Conservation (phyloP, 75 land plant genomes). For the Cupressus sempervirens region DNA sequence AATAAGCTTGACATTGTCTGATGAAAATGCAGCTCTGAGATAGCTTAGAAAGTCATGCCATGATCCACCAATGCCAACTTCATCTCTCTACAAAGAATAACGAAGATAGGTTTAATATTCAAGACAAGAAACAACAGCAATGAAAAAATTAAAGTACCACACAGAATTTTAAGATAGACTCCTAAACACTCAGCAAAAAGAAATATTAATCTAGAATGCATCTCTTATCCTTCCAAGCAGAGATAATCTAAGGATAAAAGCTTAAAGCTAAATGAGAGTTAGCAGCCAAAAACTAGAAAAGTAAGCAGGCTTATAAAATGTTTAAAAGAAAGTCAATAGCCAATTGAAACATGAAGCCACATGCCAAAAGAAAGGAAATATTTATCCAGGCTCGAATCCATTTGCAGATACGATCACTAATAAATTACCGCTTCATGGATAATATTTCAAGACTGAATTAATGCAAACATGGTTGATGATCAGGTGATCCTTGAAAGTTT, state of each 20-base stretch:
- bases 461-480: too few species aligned
- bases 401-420: too few species aligned
- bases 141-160: neutral
- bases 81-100: conserved; percentile 50
- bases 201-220: neutral
- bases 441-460: too few species aligned
- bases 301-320: neutral
- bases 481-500: too few species aligned
- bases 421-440: too few species aligned
- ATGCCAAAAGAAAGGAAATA: neutral
- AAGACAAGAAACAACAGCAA: neutral
- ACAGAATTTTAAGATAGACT: neutral
- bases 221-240: neutral
- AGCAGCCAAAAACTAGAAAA: neutral
- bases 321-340: neutral
- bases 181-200: neutral
- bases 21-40: conserved; percentile 43
- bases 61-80: conserved; percentile 67
- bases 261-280: neutral
- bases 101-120: neutral
- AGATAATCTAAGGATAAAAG: neutral
- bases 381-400: neutral
- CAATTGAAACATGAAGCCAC: neutral
- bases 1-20: conserved; percentile 54
- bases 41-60: conserved; percentile 73